Conservation (phyloP, 1,284 basidiomycete species). For the Schizophyllum amplum region DNA sequence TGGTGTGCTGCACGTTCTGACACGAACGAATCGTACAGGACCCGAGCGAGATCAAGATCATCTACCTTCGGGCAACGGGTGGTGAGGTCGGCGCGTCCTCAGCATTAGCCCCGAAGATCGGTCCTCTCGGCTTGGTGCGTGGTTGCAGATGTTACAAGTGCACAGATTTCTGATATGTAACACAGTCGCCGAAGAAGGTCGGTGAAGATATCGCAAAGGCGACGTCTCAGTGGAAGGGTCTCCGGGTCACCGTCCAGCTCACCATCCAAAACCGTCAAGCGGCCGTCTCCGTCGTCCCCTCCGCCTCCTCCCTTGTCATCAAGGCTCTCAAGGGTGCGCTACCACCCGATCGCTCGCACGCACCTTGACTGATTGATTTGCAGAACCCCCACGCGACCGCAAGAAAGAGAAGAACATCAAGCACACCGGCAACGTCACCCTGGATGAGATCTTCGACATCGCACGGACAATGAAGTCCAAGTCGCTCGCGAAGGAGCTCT, state of each 20-base stretch:
- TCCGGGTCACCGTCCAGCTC: slow-evolving; percentile 97
- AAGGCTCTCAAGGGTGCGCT: slow-evolving; percentile 89
- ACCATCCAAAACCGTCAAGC: slow-evolving; percentile 99
- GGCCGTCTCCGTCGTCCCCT: slow-evolving; percentile 93
- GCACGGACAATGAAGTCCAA: slow-evolving; percentile 96
- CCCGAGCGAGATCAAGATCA: slow-evolving; percentile 95
- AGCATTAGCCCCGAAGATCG: slow-evolving; percentile 98
- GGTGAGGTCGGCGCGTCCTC: slow-evolving; percentile 99
- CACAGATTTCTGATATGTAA: slow-evolving; percentile 3
- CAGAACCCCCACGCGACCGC: slow-evolving; percentile 97
- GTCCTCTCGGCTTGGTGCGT: slow-evolving; percentile 97
- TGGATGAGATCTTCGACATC: slow-evolving; percentile 95
- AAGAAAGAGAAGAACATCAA: slow-evolving; percentile 99
- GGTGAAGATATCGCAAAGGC: slow-evolving; percentile 99
- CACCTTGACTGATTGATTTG: slow-evolving; percentile 5
- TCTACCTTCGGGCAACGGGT: slow-evolving; percentile 98
- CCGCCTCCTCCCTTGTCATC: slow-evolving; percentile 97
- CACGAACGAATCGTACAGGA: slow-evolving; percentile 41
- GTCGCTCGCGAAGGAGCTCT: slow-evolving; percentile 89
- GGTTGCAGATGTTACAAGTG: slow-evolving; percentile 14
- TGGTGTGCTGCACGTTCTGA: neutral
- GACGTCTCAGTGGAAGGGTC: slow-evolving; percentile 98
- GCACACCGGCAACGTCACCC: slow-evolving; percentile 90
- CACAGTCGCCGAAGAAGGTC: slow-evolving; percentile 98
- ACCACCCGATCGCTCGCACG: neutral